Evolutionary conservation across 2,329 filamentous ascomycete species (phyloP).

Genomic region (Waltergamsia citrina): DNA sequence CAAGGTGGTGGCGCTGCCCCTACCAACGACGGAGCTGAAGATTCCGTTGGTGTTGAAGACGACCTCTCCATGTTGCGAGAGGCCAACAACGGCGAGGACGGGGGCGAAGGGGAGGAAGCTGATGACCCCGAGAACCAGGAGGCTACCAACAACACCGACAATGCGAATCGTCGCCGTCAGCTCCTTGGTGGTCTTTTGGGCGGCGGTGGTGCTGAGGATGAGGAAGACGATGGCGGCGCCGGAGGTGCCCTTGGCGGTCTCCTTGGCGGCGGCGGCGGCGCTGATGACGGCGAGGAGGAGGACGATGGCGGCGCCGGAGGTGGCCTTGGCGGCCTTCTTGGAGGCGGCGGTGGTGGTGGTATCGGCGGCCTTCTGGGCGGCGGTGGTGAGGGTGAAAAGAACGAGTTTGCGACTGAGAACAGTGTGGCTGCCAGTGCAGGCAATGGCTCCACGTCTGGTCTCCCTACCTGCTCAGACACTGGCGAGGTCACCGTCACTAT

Average conservation of each 20-base stretch:
- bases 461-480: conserved; percentile 52
- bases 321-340: conserved; percentile 3
- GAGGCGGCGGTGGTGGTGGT: conserved; percentile 8
- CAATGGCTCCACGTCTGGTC: conserved; percentile 38
- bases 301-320: too few relatives aligned
- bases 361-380: too few relatives aligned
- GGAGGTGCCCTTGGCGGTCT: conserved; percentile 20
- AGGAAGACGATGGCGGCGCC: too few relatives aligned
- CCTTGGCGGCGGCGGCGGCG: conserved; percentile 12
- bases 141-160: too few relatives aligned
- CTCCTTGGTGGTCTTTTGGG: too few relatives aligned
- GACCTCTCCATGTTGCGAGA: conserved; percentile 20
- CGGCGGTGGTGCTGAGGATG: too few relatives aligned
- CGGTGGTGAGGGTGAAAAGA: conserved; percentile 27
- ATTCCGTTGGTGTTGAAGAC: conserved; percentile 32
- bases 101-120: too few relatives aligned
- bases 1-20: conserved; percentile 26
- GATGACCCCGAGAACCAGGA: too few relatives aligned
- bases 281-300: conserved; percentile 5
- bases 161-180: too few relatives aligned
- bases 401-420: conserved; percentile 29
- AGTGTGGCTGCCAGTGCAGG: conserved; percentile 46
- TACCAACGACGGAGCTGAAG: conserved; percentile 25
- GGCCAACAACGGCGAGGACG: conserved; percentile 8
- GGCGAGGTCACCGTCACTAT: conserved; percentile 55